Percentiles rank a stretch among this genome's conserved stretches.
Evolutionary conservation across 352 stramenopile species (phyloP).

Genomic region (Phytophthora pseudosyringae): DNA sequence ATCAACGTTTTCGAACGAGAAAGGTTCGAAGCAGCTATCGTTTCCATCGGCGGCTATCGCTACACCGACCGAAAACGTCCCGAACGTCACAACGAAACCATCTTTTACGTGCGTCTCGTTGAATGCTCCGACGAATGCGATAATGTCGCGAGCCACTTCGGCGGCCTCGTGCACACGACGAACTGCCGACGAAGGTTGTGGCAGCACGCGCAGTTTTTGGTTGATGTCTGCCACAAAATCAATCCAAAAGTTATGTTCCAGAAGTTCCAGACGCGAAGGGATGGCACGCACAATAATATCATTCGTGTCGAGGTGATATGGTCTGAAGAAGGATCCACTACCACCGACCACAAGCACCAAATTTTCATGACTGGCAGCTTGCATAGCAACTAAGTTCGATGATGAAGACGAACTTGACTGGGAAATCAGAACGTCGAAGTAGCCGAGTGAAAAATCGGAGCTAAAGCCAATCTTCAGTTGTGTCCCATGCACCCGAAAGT

Average conservation of each 20-base stretch:
- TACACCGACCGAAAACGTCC: constrained; percentile 49
- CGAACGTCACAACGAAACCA: constrained; percentile 63
- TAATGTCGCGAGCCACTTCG: constrained; percentile 43
- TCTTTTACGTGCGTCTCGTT: constrained; percentile 68
- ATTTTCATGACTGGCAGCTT: constrained; percentile 31
- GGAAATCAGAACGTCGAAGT: constrained; percentile 79
- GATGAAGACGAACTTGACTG: constrained; percentile 35
- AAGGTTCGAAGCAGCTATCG: constrained; percentile 49
- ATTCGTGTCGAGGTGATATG: constrained; percentile 86
- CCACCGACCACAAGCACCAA: constrained; percentile 71
- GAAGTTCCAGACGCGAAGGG: constrained; percentile 63
- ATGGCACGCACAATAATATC: constrained; percentile 81
- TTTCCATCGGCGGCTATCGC: constrained; percentile 46
- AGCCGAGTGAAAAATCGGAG: constrained; percentile 83
- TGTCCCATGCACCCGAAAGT: constrained; percentile 77
- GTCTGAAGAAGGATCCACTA: constrained; percentile 82
- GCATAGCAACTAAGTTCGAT: constrained; percentile 36
- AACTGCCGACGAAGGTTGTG: constrained; percentile 55
- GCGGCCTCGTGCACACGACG: constrained; percentile 44
- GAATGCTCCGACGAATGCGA: constrained; percentile 59
- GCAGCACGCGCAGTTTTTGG: constrained; percentile 64
- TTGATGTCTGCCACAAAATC: constrained; percentile 83
- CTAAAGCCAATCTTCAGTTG: constrained; percentile 87
- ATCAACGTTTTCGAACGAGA: constrained; percentile 39
- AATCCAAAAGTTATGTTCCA: constrained; percentile 87